Base-by-base conservation (phyloP, 345 rosid species). In the Brassica incana region DNA sequence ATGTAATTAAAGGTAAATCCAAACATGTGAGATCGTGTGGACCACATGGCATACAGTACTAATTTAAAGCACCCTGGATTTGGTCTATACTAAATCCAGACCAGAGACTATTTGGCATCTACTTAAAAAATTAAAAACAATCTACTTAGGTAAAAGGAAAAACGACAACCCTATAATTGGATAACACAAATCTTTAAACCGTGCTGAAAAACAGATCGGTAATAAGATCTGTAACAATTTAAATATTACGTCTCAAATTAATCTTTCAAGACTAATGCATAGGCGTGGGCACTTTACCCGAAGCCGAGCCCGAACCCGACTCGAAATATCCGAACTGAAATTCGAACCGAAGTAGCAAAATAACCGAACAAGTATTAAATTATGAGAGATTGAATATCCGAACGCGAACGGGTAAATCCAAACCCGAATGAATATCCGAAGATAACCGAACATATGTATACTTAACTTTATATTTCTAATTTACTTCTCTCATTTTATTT, bases 61-160 rank as follows among this genome's bases (percentile, higher is more conserved):
- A 72, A 58, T 65, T 43, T 71, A n/a, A 81, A 75, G 59, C 83
- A 80, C 48, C 78, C 76, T 75, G 76, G 79, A 80, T 80, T 69
- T 80, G 79, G 83, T 75, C 79, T 69, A 75, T 14, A 45, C 69
- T 7, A 81, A 76, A 71, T 75, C 76, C 72, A 76, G 58, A 76
- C 83, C 67, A 71, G 62, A 60, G 71, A 65, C 23, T 81, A 32
- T 65, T n/a, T 65, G 70, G 74, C 45, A 81, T 66, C 73, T 71
- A 71, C 56, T 66, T 69, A 1, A 3, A 62, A 62, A 61, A 48
- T 0, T 29, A 61, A 62, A 78, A 36, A 48, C 20, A 4, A 68
- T 54, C 70, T 61, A 33, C 70, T 50, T 69, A 68, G 78, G 65
- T 48, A 23, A 67, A 61, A 45, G 60, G 58, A 52, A 35, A 80